phyloP scores from a whole-genome alignment of 257 asterid species.

The Fraxinus anomala region DNA sequence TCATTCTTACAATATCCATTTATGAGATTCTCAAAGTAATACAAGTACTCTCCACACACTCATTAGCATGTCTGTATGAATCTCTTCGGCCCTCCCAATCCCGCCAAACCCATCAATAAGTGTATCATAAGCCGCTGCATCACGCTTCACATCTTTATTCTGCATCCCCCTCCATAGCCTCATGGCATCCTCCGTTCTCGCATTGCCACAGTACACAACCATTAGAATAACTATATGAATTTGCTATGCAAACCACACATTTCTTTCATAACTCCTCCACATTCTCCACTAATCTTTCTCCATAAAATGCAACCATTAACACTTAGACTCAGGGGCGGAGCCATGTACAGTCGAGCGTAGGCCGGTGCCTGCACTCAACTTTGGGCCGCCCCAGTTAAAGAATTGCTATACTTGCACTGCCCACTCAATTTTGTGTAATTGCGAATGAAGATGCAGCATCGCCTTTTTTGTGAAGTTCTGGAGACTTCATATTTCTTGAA shows the following conservation, averaged over 20 bases:
- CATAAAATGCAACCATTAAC: conserved; percentile 68
- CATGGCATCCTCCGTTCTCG: conserved; percentile 57
- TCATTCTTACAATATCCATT: conserved; percentile 61
- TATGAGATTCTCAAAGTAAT: conserved; percentile 68
- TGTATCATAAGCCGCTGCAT: conserved; percentile 64
- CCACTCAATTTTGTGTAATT: too few relatives aligned
- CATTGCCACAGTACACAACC: conserved; percentile 57
- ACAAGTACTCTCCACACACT: conserved; percentile 54
- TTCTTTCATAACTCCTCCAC: conserved; percentile 76
- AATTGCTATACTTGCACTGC: too few relatives aligned
- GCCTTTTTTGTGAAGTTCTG: too few relatives aligned
- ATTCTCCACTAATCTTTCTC: conserved; percentile 66
- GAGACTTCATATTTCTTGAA: too few relatives aligned
- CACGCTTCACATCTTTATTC: conserved; percentile 45
- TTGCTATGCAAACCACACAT: conserved; percentile 54
- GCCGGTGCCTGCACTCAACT: too few relatives aligned
- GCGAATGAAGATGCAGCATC: too few relatives aligned
- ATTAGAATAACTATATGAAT: conserved; percentile 64
- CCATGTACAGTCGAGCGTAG: too few relatives aligned
- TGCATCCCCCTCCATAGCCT: conserved; percentile 62
- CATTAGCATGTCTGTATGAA: conserved; percentile 62
- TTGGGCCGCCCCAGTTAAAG: too few relatives aligned
- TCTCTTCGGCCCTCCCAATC: conserved; percentile 71
- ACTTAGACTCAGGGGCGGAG: not conserved
- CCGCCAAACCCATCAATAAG: conserved; percentile 66